phyloP scores from a whole-genome alignment of 306 rosid species.

The Gillenia trifoliata region DNA sequence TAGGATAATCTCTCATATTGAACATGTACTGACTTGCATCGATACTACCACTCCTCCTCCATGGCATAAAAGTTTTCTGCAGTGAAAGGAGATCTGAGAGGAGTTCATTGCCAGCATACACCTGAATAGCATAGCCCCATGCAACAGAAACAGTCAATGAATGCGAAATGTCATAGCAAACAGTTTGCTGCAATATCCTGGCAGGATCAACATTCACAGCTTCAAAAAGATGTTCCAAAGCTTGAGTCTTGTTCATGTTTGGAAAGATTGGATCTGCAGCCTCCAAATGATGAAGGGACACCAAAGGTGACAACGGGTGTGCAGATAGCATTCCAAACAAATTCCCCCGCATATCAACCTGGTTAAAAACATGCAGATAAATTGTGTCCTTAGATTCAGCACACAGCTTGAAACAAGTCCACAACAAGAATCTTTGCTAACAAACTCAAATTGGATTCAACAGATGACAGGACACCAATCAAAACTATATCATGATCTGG shows the following conservation, averaged over 20 bases:
- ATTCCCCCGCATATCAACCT: slow-evolving; percentile 91
- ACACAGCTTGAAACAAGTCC: not conserved
- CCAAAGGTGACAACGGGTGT: slow-evolving; percentile 72
- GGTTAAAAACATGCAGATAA: not conserved
- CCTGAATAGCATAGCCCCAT: slow-evolving; percentile 81
- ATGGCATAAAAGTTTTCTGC: slow-evolving; percentile 67
- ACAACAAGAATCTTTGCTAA: not conserved
- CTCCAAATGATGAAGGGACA: slow-evolving; percentile 93
- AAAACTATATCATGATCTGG: not conserved
- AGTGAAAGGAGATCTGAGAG: slow-evolving; percentile 64
- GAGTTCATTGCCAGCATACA: slow-evolving; percentile 59
- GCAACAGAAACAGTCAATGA: slow-evolving; percentile 73
- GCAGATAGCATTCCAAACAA: slow-evolving; percentile 78
- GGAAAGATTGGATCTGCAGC: slow-evolving; percentile 75
- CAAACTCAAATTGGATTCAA: not conserved
- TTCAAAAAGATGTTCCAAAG: slow-evolving; percentile 56
- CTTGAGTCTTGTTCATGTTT: slow-evolving; percentile 47
- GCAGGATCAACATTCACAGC: slow-evolving; percentile 74
- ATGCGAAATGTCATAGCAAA: slow-evolving; percentile 64
- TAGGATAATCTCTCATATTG: slow-evolving; percentile 56
- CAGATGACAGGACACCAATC: not conserved
- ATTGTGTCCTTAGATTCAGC: not conserved
- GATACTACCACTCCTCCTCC: slow-evolving; percentile 57
- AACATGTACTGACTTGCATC: slow-evolving; percentile 54
- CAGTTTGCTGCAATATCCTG: slow-evolving; percentile 73